Percentiles rank a stretch among this genome's conserved stretches.
phyloP scores from a whole-genome alignment of 2,329 filamentous ascomycete species.

The Colletotrichum karsti region DNA sequence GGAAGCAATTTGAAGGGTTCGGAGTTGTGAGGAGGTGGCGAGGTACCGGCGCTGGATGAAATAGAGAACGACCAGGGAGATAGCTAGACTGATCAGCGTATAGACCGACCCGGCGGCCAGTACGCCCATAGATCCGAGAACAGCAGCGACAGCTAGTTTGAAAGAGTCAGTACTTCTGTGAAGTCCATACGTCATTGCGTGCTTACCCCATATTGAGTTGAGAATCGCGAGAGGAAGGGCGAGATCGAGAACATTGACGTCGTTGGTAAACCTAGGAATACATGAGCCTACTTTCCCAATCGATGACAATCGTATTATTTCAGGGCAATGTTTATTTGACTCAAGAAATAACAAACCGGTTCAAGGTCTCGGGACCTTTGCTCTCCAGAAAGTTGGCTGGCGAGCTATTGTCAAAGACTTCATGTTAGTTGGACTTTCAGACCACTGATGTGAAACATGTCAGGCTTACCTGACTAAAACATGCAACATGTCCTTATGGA shows the following conservation, averaged over 20 bases:
- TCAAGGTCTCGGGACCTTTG: neutral
- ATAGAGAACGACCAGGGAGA: neutral
- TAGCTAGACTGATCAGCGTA: neutral
- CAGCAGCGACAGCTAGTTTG: neutral
- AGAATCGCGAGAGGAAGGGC: neutral
- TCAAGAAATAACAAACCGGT: neutral
- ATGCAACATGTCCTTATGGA: neutral
- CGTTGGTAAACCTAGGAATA: neutral
- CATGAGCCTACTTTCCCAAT: neutral
- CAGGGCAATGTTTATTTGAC: fast-evolving
- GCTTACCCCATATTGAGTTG: neutral
- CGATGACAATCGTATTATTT: too few species aligned
- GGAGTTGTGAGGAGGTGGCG: neutral
- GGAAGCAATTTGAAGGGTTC: neutral
- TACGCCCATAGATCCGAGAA: neutral
- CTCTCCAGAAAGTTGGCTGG: neutral
- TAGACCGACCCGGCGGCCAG: neutral
- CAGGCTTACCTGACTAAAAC: neutral
- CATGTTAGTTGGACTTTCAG: neutral
- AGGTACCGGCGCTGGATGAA: neutral
- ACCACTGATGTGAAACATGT: neutral
- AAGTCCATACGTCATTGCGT: neutral
- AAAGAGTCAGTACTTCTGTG: too few species aligned
- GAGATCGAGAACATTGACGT: neutral
- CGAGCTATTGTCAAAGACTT: neutral